A percentile compares a stretch with the other conserved stretches of the same genome.
These are phyloP conservation scores for Apiotrichum veenhuisii DNA, from an alignment of 1,284 basidiomycete species.

Conservation along the genomic window DNA sequence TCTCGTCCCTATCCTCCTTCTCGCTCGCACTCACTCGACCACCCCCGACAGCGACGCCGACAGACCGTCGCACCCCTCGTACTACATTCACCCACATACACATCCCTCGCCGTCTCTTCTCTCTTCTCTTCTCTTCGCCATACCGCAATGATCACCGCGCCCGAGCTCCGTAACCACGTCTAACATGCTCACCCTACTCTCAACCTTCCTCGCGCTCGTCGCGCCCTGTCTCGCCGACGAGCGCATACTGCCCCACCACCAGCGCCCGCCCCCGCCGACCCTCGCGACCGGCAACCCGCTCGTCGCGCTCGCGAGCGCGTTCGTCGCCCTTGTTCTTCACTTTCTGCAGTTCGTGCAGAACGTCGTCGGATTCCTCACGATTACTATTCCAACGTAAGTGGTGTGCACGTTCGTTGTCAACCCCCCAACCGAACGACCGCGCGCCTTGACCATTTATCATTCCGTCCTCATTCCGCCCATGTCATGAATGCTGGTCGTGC, in stretches of 20 bases:
- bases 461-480: background rate
- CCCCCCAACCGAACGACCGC: background rate
- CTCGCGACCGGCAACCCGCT: slow-evolving; percentile 55
- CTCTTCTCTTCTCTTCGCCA: background rate
- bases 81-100: too few relatives aligned
- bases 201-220: background rate
- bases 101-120: background rate
- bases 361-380: slow-evolving; percentile 69
- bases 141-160: too few relatives aligned
- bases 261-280: slow-evolving; percentile 9
- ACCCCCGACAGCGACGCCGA: background rate
- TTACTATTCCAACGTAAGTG: slow-evolving; percentile 64
- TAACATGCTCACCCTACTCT: background rate
- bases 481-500: background rate
- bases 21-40: background rate
- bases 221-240: background rate
- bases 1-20: too few relatives aligned
- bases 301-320: slow-evolving; percentile 71
- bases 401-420: background rate
- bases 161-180: background rate
- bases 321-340: slow-evolving; percentile 79
- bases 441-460: background rate
- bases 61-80: background rate
- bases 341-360: slow-evolving; percentile 68
- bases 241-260: background rate